Percentiles rank a stretch among this genome's conserved stretches.
phyloP scores from a whole-genome alignment of 345 rosid species.

The Adansonia digitata region DNA sequence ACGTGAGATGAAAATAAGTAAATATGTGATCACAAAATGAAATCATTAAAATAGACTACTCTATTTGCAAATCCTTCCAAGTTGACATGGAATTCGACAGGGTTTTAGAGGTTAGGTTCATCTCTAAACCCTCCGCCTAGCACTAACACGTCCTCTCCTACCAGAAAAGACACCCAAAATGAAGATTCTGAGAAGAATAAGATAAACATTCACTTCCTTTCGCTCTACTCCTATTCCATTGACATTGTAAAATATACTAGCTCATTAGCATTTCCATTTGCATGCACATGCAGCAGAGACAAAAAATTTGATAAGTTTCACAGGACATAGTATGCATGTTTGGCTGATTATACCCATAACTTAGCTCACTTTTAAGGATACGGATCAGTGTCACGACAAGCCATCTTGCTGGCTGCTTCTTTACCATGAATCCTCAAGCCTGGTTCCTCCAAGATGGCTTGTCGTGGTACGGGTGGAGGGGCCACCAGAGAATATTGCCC shows the following conservation, averaged over 20 bases:
- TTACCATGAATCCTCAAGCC: constrained; percentile 66
- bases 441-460: constrained; percentile 69
- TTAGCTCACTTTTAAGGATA: constrained; percentile 60
- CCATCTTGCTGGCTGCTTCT: constrained; percentile 69
- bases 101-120: background rate
- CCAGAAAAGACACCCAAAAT: background rate
- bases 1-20: background rate
- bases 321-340: background rate
- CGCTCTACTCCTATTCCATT: background rate
- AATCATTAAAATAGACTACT: background rate
- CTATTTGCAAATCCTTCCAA: background rate
- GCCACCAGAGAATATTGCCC: constrained; percentile 74
- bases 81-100: background rate
- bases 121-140: background rate
- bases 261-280: background rate
- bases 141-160: background rate
- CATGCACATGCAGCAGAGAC: background rate
- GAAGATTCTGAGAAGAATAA: background rate
- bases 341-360: background rate
- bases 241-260: background rate
- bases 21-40: background rate
- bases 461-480: constrained; percentile 47
- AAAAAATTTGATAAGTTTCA: background rate
- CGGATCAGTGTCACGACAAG: constrained; percentile 84
- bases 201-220: background rate